Evolutionary conservation across 768 basidiomycete genomes (phyloP).

Genomic region (Pisolithus tinctorius): DNA sequence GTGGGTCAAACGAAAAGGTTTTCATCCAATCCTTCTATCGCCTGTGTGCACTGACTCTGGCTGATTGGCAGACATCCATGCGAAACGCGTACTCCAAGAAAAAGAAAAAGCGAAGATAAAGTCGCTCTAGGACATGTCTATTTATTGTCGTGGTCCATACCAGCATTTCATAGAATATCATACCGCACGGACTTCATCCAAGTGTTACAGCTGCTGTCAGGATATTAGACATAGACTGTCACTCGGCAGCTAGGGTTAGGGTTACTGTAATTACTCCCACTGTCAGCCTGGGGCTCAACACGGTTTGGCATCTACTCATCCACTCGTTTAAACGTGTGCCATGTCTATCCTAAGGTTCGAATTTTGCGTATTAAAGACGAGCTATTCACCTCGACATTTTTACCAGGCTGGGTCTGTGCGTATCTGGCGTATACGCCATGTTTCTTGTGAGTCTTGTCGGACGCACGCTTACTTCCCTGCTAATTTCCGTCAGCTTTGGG

Average conservation of each 20-base stretch:
- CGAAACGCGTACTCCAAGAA: conserved; percentile 73
- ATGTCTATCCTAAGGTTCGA: conserved; percentile 25
- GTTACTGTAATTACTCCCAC: too few relatives aligned
- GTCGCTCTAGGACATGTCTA: conserved; percentile 42
- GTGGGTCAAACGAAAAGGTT: conserved; percentile 82
- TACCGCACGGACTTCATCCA: too few relatives aligned
- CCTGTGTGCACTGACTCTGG: background rate
- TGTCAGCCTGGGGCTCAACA: too few relatives aligned
- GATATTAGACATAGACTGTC: too few relatives aligned
- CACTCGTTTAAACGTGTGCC: background rate
- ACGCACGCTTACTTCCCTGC: background rate
- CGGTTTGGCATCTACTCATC: too few relatives aligned
- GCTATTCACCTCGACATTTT: background rate
- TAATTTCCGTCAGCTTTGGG: conserved; percentile 60
- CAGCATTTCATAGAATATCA: too few relatives aligned
- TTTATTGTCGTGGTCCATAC: too few relatives aligned
- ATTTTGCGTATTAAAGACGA: background rate
- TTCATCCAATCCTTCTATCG: conserved; percentile 13
- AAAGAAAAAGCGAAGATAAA: conserved; percentile 83
- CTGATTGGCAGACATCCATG: conserved; percentile 56
- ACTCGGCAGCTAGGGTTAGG: too few relatives aligned
- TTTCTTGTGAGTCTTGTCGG: conserved; percentile 58
- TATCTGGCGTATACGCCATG: conserved; percentile 87
- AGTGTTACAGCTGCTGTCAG: too few relatives aligned
- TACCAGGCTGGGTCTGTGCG: conserved; percentile 63